Evolutionary conservation across 176 grass and related monocot species (phyloP), one percentile per base, ranked within the genome.

Genomic region (Saccharum officinarum): DNA sequence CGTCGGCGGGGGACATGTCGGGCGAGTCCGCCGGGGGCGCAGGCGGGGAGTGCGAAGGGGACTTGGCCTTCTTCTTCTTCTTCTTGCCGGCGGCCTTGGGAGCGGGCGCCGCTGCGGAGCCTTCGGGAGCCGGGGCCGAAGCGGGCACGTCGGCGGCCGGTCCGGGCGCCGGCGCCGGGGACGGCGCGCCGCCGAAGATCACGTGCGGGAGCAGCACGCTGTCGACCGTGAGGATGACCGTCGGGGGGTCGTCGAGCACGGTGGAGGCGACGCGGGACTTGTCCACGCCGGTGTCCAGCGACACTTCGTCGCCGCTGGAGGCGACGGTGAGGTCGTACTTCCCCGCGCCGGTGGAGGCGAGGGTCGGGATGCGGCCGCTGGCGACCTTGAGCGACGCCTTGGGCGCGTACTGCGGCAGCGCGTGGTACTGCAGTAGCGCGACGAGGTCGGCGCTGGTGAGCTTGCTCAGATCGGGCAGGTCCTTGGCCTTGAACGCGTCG

Each of bases 341-440:
- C 0, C 97, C 97, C 1, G 92, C 61, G 60, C 84, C 90, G 42
- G 41, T 92, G 3, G 97, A 92, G 4, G 97, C 97, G 78, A 99
- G 78, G 42, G 97, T 99, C 25, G 81, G 38, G 34, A 99, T 87
- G 18, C 16, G 20, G 50, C 97, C 93, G 60, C 36, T 88, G 12
- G 87, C 73, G 67, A 77, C 87, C 92, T 99, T 99, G 17, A 99
- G 97, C 33, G 97, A 92, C n/a, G 88, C 88, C 86, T 96, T 99
- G 47, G 97, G 97, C 64, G 68, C 88, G 92, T 99, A 99, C 45
- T 82, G 86, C 37, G 97, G 97, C 63, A 99, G 49, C 1, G 97
- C 97, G 82, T 99, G 97, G 92, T 94, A 99, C 91, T 96, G 84
- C 26, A 99, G 92, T 18, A 99, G 79, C 37, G 92, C 88, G 71